Conservation (phyloP, 768 basidiomycete genomes). For the Russula sp. region DNA sequence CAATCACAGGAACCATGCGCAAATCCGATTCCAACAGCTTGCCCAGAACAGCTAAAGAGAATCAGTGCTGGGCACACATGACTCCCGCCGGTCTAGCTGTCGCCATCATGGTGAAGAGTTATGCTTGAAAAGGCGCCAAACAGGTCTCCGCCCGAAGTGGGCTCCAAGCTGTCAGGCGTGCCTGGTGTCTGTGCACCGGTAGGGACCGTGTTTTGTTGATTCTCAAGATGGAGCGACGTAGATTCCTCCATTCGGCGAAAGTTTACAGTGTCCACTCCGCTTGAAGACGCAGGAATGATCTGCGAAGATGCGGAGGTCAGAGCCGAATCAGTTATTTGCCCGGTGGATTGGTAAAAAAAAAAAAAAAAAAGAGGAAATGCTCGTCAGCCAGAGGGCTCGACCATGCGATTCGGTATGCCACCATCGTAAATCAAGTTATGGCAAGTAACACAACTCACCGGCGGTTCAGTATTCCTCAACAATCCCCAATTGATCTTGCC, state of each 20-base stretch:
- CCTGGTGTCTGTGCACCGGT: constrained; percentile 39
- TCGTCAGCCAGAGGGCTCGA: background rate
- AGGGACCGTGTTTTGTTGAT: constrained; percentile 29
- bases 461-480: constrained; percentile 85
- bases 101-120: constrained; percentile 81
- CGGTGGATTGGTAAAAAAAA: background rate
- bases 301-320: constrained; percentile 31
- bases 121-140: constrained; percentile 90
- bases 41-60: background rate
- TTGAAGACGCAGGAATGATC: constrained; percentile 78
- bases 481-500: constrained; percentile 94
- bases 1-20: background rate
- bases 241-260: constrained; percentile 91
- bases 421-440: background rate
- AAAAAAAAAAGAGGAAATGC: constrained; percentile 3
- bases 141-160: constrained; percentile 51
- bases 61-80: background rate
- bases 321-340: background rate
- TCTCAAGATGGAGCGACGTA: constrained; percentile 81
- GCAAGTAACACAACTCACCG: constrained; percentile 48
- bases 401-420: background rate
- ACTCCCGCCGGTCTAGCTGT: constrained; percentile 28
- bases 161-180: constrained; percentile 38
- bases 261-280: constrained; percentile 79
- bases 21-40: background rate